Conservation (phyloP, 176 grass and related monocot species). For the Cocos nucifera region DNA sequence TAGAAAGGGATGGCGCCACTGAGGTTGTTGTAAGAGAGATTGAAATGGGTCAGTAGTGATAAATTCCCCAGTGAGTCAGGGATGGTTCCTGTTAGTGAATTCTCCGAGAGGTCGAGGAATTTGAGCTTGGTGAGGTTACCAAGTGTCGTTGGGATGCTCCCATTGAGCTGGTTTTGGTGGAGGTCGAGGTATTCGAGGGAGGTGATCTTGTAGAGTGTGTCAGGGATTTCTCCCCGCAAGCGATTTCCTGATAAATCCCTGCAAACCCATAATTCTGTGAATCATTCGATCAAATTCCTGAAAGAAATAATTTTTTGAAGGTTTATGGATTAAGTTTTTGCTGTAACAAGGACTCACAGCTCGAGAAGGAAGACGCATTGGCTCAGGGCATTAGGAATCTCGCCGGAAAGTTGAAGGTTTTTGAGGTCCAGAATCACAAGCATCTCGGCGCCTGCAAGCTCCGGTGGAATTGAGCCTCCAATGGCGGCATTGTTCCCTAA, state of each 20-base stretch:
- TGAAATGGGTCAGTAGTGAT: constrained; percentile 57
- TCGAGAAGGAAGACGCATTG: constrained; percentile 81
- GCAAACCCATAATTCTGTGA: constrained; percentile 11
- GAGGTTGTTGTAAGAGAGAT: constrained; percentile 76
- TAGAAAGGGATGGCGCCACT: constrained; percentile 55
- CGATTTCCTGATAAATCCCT: constrained; percentile 78
- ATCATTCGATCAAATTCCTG: constrained; percentile 22
- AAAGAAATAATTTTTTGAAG: constrained; percentile 29
- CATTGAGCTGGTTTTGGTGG: constrained; percentile 49
- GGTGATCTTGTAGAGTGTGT: constrained; percentile 61
- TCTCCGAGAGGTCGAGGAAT: constrained; percentile 65
- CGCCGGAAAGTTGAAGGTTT: constrained; percentile 51
- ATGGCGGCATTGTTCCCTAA: constrained; percentile 47
- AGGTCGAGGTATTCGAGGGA: constrained; percentile 72
- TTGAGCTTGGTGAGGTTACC: constrained; percentile 59
- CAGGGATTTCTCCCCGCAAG: constrained; percentile 57
- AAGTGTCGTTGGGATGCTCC: constrained; percentile 49
- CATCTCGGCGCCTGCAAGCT: constrained; percentile 64
- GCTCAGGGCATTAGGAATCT: constrained; percentile 59
- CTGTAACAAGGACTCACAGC: constrained; percentile 43
- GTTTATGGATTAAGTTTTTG: not conserved
- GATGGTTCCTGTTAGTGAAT: constrained; percentile 44
- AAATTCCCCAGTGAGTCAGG: constrained; percentile 51
- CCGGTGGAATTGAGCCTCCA: constrained; percentile 41
- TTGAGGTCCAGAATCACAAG: constrained; percentile 68